A percentile compares a stretch with the other conserved stretches of the same genome.
Conservation (phyloP, 257 asterid species). For the Datura wrightii region DNA sequence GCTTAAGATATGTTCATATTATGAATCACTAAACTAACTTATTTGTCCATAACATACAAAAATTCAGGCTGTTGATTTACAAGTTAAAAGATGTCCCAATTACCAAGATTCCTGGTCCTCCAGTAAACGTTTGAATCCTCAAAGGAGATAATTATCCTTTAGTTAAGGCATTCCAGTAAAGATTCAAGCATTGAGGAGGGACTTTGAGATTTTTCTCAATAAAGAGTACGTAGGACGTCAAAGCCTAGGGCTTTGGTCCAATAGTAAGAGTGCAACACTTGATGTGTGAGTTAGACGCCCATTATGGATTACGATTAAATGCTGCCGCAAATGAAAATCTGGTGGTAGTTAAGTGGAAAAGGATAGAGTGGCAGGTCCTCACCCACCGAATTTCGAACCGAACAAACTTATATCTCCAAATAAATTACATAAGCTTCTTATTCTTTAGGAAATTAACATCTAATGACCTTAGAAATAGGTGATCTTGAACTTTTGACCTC, state of each 20-base stretch:
- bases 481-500: background rate
- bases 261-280: background rate
- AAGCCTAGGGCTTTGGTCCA: background rate
- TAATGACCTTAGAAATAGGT: conserved; percentile 4
- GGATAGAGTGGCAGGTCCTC: background rate
- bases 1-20: background rate
- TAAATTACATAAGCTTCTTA: conserved; percentile 14
- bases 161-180: background rate
- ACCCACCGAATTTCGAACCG: background rate
- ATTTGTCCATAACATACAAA: background rate
- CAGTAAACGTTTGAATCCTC: background rate
- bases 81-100: background rate
- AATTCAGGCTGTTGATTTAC: background rate
- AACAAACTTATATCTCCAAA: background rate
- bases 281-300: background rate
- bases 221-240: background rate
- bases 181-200: conserved; percentile 17
- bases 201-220: background rate
- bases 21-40: background rate
- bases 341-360: conserved; percentile 1
- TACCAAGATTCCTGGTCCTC: background rate
- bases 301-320: background rate
- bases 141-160: background rate
- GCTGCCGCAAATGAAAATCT: background rate
- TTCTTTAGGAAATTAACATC: conserved; percentile 9